These are phyloP conservation scores for Candida parachauliodes DNA, from an alignment of 805 yeast species.

Conservation along the genomic window DNA sequence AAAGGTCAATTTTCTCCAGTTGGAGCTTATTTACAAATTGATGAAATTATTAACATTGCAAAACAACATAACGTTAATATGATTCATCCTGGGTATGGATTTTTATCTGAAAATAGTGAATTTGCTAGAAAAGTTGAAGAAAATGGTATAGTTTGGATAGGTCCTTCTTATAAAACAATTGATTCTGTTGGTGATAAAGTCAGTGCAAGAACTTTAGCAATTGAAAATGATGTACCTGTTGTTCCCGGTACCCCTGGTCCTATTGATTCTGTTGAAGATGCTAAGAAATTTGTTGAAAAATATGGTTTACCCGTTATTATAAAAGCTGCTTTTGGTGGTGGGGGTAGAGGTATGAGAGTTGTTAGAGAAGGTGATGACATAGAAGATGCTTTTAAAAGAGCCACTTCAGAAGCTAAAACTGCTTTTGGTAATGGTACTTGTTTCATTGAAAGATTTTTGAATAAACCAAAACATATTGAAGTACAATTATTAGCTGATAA, in stretches of 20 bases:
- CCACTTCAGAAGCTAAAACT: constrained; percentile 88
- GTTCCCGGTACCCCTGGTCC: constrained; percentile 99
- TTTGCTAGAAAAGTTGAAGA: constrained; percentile 89
- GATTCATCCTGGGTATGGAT: constrained; percentile 89
- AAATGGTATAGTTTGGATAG: constrained; percentile 93
- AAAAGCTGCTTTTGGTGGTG: constrained; percentile 99
- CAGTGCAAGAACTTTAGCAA: constrained; percentile 85
- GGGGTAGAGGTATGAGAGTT: constrained; percentile 99
- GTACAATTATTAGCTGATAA: constrained; percentile 93
- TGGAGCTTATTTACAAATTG: constrained; percentile 92
- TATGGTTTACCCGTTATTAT: constrained; percentile 95
- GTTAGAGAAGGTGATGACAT: constrained; percentile 95
- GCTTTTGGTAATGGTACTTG: constrained; percentile 99
- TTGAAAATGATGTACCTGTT: constrained; percentile 76
- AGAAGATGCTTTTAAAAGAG: constrained; percentile 88
- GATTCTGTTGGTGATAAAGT: constrained; percentile 98
- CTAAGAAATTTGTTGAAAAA: constrained; percentile 70
- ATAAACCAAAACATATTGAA: constrained; percentile 96
- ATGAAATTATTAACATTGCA: constrained; percentile 68
- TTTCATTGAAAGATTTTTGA: constrained; percentile 92
- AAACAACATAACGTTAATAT: constrained; percentile 71
- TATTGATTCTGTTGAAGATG: constrained; percentile 75
- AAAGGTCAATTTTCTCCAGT: constrained; percentile 92
- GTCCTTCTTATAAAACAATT: constrained; percentile 84
- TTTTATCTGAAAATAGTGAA: constrained; percentile 68